A percentile compares a stretch with the other conserved stretches of the same genome.
Conservation (phyloP, 1,139 yeast genomes). For the Blastobotrys indianensis region DNA sequence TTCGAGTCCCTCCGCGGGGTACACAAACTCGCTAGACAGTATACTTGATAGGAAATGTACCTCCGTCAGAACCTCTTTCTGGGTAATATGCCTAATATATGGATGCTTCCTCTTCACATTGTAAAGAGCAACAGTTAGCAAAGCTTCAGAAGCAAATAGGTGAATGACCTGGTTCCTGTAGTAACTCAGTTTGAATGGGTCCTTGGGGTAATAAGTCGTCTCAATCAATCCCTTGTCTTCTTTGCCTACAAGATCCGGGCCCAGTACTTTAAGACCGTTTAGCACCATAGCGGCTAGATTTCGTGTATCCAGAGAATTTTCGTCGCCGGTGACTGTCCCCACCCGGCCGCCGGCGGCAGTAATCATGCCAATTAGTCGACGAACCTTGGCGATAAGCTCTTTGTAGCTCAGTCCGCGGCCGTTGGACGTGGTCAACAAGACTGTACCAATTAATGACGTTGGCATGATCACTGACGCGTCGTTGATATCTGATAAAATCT, state of each 20-base stretch:
- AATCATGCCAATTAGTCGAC: constrained; percentile 34
- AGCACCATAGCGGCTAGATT: constrained; percentile 33
- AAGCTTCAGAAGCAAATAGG: constrained; percentile 39
- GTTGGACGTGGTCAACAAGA: constrained; percentile 35
- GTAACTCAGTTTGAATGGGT: constrained; percentile 38
- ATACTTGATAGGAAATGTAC: constrained; percentile 33
- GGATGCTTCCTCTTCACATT: constrained; percentile 22
- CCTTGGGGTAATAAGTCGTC: constrained; percentile 37
- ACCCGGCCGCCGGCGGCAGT: constrained; percentile 37
- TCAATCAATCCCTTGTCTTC: constrained; percentile 35
- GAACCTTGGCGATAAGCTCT: constrained; percentile 33
- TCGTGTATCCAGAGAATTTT: constrained; percentile 16
- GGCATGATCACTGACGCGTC: constrained; percentile 41
- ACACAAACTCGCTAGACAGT: constrained; percentile 40
- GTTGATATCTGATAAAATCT: constrained; percentile 38
- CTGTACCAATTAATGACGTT: constrained; percentile 40
- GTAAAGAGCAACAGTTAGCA: constrained; percentile 37
- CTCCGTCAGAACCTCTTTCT: constrained; percentile 25
- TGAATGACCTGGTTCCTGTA: constrained; percentile 42
- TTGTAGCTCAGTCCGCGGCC: constrained; percentile 36
- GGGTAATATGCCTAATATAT: constrained; percentile 19
- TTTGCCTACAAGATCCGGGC: constrained; percentile 35
- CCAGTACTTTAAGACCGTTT: constrained; percentile 38
- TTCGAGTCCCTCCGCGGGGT: constrained; percentile 35
- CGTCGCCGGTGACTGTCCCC: constrained; percentile 29